These are phyloP conservation scores for Sindora glabra DNA, from an alignment of 306 rosid species.

Conservation along the genomic window DNA sequence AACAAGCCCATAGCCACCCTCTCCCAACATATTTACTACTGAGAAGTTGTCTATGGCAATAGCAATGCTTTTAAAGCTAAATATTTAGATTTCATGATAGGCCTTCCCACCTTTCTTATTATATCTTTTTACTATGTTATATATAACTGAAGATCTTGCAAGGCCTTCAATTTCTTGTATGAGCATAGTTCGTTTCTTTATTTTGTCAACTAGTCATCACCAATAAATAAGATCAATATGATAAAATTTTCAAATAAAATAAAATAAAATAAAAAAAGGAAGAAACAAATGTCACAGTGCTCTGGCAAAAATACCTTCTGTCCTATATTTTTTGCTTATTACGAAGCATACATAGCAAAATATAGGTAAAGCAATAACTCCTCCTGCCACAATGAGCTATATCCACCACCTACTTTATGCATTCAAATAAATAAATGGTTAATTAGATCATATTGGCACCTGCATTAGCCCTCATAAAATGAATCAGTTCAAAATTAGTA, in stretches of 20 bases:
- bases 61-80: constrained; percentile 18
- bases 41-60: constrained; percentile 25
- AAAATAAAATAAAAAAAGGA: neutral
- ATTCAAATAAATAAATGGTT: neutral
- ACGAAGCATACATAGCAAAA: neutral
- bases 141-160: neutral
- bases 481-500: no score
- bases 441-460: no score
- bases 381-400: constrained; percentile 16
- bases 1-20: constrained; percentile 29
- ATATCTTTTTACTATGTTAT: neutral
- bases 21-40: constrained; percentile 15
- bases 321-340: neutral
- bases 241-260: neutral
- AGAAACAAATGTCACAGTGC: no score
- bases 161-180: constrained; percentile 17
- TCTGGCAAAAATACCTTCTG: neutral
- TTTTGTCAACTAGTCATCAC: neutral
- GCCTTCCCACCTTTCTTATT: neutral
- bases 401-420: constrained; percentile 19
- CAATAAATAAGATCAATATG: neutral
- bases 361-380: neutral
- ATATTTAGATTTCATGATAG: constrained; percentile 13
- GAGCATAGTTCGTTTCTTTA: constrained; percentile 4
- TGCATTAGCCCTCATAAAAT: no score